Percentiles rank a stretch among this genome's conserved stretches.
Evolutionary conservation across 2,329 filamentous ascomycete genomes (phyloP).

Genomic region (Phyllosticta capitalensis): DNA sequence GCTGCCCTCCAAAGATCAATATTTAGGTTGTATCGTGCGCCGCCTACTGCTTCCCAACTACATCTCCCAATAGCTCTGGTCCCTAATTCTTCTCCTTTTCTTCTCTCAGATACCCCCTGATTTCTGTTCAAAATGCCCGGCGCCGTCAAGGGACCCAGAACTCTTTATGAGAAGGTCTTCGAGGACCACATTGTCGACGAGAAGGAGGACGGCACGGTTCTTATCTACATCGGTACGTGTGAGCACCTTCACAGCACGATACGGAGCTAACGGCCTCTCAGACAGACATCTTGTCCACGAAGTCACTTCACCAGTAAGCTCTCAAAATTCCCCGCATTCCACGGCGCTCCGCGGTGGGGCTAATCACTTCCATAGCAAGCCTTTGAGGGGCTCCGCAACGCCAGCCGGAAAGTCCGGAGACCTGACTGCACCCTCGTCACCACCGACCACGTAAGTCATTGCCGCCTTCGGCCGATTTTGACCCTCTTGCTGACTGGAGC

Average conservation of each 20-base stretch:
- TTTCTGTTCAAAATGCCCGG: slow-evolving; percentile 57
- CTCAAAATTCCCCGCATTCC: not conserved
- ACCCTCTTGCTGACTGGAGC: slow-evolving; percentile 1
- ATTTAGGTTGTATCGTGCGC: slow-evolving; percentile 10
- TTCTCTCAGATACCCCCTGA: slow-evolving; percentile 15
- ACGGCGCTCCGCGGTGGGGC: not conserved
- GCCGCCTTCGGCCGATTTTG: slow-evolving; percentile 13
- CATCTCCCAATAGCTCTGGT: not conserved
- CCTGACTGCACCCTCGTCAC: slow-evolving; percentile 96
- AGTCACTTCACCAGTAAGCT: slow-evolving; percentile 83
- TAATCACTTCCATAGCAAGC: slow-evolving; percentile 58
- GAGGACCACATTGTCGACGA: slow-evolving; percentile 90
- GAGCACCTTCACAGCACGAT: not conserved
- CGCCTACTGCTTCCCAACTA: not conserved
- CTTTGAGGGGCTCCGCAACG: slow-evolving; percentile 90
- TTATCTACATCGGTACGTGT: slow-evolving; percentile 80
- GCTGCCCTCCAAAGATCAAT: not conserved
- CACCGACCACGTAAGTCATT: slow-evolving; percentile 73
- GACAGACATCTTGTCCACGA: slow-evolving; percentile 96
- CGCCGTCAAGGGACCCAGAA: slow-evolving; percentile 62
- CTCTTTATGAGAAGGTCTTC: slow-evolving; percentile 97
- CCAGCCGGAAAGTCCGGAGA: slow-evolving; percentile 75
- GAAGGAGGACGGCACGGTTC: slow-evolving; percentile 83
- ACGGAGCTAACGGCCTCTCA: slow-evolving; percentile 31
- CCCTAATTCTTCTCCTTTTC: slow-evolving; percentile 9